A percentile compares a stretch with the other conserved stretches of the same genome.
These are phyloP conservation scores for Lodderomyces pseudojiufengensis DNA, from an alignment of 1,139 yeast genomes.

Conservation along the genomic window DNA sequence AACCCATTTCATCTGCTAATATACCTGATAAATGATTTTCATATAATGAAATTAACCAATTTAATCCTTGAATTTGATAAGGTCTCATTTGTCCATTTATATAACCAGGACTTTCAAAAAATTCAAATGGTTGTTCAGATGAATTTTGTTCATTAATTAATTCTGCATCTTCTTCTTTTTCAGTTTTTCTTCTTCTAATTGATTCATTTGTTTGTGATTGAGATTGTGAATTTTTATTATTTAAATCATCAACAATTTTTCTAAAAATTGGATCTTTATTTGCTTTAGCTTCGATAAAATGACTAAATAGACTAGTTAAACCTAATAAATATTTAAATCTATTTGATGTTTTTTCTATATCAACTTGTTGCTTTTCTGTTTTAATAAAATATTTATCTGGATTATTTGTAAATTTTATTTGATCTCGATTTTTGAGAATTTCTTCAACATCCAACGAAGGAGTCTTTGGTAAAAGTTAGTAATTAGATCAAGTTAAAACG, in stretches of 20 bases:
- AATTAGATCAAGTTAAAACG: background rate
- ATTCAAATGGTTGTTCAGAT: conserved; percentile 46
- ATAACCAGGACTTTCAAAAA: conserved; percentile 63
- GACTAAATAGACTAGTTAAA: conserved; percentile 63
- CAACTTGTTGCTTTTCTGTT: conserved; percentile 45
- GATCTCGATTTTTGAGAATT: conserved; percentile 11
- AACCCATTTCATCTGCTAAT: conserved; percentile 97
- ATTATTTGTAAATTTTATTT: conserved; percentile 16
- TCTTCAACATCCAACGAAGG: conserved; percentile 21
- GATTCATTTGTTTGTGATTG: conserved; percentile 13
- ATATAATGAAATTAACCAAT: conserved; percentile 82
- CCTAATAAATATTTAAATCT: conserved; percentile 66
- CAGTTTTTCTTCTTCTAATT: conserved; percentile 54
- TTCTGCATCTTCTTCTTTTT: conserved; percentile 70
- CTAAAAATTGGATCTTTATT: conserved; percentile 57
- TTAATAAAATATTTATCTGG: conserved; percentile 41
- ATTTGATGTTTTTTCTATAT: conserved; percentile 53
- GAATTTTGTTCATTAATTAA: conserved; percentile 53
- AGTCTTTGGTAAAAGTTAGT: conserved; percentile 10
- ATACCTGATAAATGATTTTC: conserved; percentile 88
- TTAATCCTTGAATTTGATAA: conserved; percentile 90
- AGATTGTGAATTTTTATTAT: conserved; percentile 22
- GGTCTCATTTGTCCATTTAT: conserved; percentile 64
- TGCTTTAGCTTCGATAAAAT: conserved; percentile 66
- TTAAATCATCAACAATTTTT: conserved; percentile 41